phyloP scores from a whole-genome alignment of 495 filamentous ascomycete genomes.

The Penicillium steckii region DNA sequence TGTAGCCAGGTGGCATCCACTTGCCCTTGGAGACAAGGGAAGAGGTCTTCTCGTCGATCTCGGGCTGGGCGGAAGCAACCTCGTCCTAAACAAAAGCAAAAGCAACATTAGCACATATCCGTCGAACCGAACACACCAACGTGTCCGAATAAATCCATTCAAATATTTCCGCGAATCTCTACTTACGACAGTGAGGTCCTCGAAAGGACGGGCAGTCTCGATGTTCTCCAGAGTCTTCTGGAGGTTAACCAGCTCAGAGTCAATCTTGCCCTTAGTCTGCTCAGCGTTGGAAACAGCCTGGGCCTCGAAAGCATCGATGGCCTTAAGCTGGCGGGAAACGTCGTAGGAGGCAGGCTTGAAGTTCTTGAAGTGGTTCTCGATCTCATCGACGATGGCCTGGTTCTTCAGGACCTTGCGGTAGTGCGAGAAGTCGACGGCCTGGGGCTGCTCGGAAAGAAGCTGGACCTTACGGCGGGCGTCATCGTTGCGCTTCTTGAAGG shows the following conservation, averaged over 20 bases:
- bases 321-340: conserved; percentile 86
- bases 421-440: conserved; percentile 84
- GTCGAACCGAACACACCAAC: too few species aligned
- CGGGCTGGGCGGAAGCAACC: conserved; percentile 84
- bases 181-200: conserved; percentile 97
- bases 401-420: conserved; percentile 95
- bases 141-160: conserved; percentile 10
- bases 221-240: conserved; percentile 95
- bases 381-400: conserved; percentile 88
- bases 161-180: neutral
- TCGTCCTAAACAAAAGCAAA: conserved; percentile 72
- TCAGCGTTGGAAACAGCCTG: conserved; percentile 96
- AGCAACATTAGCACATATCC: conserved; percentile 10
- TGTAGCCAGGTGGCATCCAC: conserved; percentile 98
- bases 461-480: conserved; percentile 92
- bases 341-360: conserved; percentile 95
- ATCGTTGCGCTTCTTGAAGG: conserved; percentile 99
- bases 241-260: conserved; percentile 86
- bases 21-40: conserved; percentile 93
- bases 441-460: conserved; percentile 72
- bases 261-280: conserved; percentile 92
- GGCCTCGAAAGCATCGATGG: conserved; percentile 95
- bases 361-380: conserved; percentile 85
- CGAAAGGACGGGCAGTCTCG: conserved; percentile 91
- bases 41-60: conserved; percentile 91